Percentiles rank a stretch among this genome's conserved stretches.
Conservation (phyloP, 2,329 filamentous ascomycete species). For the Xylariaceae sp. region DNA sequence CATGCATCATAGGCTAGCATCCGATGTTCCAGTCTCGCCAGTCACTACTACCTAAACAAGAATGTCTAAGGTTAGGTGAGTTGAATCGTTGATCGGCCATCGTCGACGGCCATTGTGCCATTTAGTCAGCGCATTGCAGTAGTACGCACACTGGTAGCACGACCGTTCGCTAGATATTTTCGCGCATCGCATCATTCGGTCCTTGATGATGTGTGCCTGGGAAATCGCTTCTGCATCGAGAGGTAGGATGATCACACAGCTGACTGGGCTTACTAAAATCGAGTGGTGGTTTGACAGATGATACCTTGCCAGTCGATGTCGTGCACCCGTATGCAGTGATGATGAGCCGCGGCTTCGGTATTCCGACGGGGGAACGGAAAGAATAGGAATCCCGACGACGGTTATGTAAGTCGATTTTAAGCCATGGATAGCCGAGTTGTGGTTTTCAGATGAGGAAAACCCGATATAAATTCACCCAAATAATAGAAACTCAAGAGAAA, state of each 20-base stretch:
- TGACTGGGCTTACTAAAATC: background rate
- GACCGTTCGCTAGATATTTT: background rate
- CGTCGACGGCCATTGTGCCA: too few relatives aligned
- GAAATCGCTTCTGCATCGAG: constrained; percentile 3
- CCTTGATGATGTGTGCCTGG: background rate
- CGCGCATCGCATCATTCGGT: background rate
- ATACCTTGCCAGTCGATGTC: background rate
- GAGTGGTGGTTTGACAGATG: background rate
- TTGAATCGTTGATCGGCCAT: background rate
- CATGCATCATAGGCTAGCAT: too few relatives aligned
- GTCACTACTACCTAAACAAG: too few relatives aligned
- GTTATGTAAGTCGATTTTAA: background rate
- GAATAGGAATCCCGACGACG: background rate
- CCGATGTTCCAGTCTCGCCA: too few relatives aligned
- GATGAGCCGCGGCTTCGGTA: background rate
- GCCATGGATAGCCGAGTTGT: background rate
- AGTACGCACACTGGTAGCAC: background rate
- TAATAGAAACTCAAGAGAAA: too few relatives aligned
- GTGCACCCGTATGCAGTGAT: background rate
- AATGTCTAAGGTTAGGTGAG: too few relatives aligned
- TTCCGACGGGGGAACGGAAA: background rate
- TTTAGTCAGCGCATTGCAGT: constrained; percentile 9
- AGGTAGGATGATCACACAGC: background rate
- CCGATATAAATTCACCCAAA: too few relatives aligned
- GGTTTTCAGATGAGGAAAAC: background rate